Base-by-base conservation (phyloP, 495 filamentous ascomycete genomes). In the Tuber brumale region DNA sequence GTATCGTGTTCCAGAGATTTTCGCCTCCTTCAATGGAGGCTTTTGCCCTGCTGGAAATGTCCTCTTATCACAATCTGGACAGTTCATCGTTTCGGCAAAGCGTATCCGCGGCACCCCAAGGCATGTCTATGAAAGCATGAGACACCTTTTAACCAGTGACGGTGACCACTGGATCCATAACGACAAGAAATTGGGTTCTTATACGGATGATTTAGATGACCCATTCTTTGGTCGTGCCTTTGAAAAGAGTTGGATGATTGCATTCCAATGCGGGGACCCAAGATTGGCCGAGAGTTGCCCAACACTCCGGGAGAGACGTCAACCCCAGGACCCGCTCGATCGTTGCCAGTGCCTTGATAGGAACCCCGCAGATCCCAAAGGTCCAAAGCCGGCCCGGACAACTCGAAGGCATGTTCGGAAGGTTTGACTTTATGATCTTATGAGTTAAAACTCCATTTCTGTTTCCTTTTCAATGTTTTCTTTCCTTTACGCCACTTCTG, bases 331-430 rank as follows among this genome's bases (percentile, higher is more conserved):
- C 16, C 75, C 76, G 9, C 77, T 82, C 21, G 79, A 70, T 70
- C 84, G 85, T 75, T 87, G 86, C 77, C 84, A 85, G 79, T 87
- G 86, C 77, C 81, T 86, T 27, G 83, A 84, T 61, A 61, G 51
- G 51, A 31, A 61, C 16, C 51, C 51, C 16, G 51, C 51, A 31
- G n/a, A 61, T 61, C 51, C 51, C n/a, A 61, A 31, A 31, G 51
- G 51, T 31, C 51, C 51, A 14, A 61, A 31, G 51, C 51, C 51
- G n/a, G 51, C 51, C 51, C 51, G 51, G 51, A 61, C 14, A 31
- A 21, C n/a, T 16, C n/a, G 51, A n/a, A 61, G 51, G n/a, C 51
- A 61, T 61, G n/a, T 61, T 61, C n/a, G 51, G 51, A 61, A 27
- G 51, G n/a, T 16, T 61, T 61, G 51, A 61, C n/a, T 14, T 61